phyloP scores from a whole-genome alignment of 108 stramenopile genomes.

The Nitzschia putrida region DNA sequence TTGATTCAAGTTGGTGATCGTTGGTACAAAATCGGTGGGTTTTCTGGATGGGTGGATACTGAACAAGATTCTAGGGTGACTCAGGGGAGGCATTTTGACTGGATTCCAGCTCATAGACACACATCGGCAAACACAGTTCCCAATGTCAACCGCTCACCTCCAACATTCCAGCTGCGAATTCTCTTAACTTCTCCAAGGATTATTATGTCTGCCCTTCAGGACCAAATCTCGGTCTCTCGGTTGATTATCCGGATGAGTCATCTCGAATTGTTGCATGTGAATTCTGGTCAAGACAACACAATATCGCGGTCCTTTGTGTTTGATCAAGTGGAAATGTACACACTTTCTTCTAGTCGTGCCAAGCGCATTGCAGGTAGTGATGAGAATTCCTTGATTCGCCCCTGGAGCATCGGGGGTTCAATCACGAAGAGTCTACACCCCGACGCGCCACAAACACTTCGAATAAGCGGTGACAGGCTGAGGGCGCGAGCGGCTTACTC shows the following conservation, averaged over 20 bases:
- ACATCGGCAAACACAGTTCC: background rate
- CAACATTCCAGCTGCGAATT: conserved; percentile 54
- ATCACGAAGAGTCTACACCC: conserved; percentile 17
- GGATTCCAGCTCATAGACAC: background rate
- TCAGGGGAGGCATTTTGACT: background rate
- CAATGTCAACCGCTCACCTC: background rate
- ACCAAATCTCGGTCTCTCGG: conserved; percentile 18
- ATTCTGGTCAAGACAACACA: conserved; percentile 6
- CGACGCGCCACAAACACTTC: conserved; percentile 18
- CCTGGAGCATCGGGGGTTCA: conserved; percentile 34
- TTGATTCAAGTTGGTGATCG: conserved; percentile 73
- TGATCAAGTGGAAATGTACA: conserved; percentile 51
- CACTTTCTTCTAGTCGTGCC: conserved; percentile 13
- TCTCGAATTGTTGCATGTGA: conserved; percentile 49
- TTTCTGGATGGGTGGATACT: background rate
- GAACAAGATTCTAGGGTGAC: background rate
- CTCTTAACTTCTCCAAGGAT: conserved; percentile 53
- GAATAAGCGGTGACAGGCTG: conserved; percentile 47
- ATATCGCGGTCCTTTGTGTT: conserved; percentile 37
- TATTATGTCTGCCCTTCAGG: conserved; percentile 34
- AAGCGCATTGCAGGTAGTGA: conserved; percentile 2
- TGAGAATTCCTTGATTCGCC: conserved; percentile 48
- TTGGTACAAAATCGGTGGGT: conserved; percentile 55
- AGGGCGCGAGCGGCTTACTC: conserved; percentile 61
- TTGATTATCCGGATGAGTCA: conserved; percentile 55